Percentiles rank a stretch among this genome's conserved stretches.
Evolutionary conservation across 495 filamentous ascomycete genomes (phyloP).

Genomic region (Xylaria sp.): DNA sequence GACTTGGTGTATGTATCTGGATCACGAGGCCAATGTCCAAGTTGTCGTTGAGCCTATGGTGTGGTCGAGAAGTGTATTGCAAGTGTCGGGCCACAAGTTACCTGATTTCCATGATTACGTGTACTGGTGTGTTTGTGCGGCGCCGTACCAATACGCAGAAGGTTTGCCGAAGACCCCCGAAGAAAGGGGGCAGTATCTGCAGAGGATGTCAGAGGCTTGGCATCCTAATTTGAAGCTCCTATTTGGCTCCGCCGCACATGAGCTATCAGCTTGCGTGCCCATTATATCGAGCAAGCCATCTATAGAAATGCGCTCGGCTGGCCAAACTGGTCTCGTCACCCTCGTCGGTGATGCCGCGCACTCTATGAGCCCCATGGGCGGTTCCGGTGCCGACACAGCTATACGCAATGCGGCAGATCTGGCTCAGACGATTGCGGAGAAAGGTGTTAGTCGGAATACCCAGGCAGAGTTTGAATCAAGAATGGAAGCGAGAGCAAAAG

Average conservation of each 20-base stretch:
- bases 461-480: constrained; percentile 37
- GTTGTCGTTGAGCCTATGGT: constrained; percentile 45
- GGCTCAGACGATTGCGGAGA: constrained; percentile 33
- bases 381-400: constrained; percentile 40
- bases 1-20: constrained; percentile 41
- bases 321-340: constrained; percentile 32
- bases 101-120: constrained; percentile 36
- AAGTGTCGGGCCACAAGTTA: constrained; percentile 33
- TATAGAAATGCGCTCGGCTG: constrained; percentile 34
- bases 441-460: constrained; percentile 28
- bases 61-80: constrained; percentile 44
- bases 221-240: constrained; percentile 45
- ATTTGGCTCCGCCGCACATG: constrained; percentile 44
- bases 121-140: constrained; percentile 34
- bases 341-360: constrained; percentile 41
- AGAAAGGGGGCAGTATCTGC: constrained; percentile 33
- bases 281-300: constrained; percentile 50
- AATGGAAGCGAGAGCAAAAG: constrained; percentile 37
- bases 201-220: constrained; percentile 34
- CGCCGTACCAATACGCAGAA: constrained; percentile 28
- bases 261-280: constrained; percentile 43
- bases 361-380: constrained; percentile 40
- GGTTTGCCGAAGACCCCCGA: constrained; percentile 35
- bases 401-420: constrained; percentile 40
- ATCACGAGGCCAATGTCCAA: constrained; percentile 42